A percentile compares a stretch with the other conserved stretches of the same genome.
Conservation (phyloP, 768 basidiomycete species). For the Termitomyces sp. region DNA sequence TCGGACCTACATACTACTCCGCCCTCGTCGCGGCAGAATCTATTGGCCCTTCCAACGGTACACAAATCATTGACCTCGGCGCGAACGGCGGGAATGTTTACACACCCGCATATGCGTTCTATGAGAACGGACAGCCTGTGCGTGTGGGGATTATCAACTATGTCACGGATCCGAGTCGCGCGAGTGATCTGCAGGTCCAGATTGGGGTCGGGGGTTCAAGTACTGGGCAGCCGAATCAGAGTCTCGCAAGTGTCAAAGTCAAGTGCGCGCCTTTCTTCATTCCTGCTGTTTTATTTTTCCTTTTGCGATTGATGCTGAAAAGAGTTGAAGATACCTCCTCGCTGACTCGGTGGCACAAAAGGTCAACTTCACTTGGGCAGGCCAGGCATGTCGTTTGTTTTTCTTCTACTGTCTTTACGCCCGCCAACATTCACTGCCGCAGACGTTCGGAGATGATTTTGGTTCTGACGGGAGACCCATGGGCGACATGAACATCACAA, state of each 20-base stretch:
- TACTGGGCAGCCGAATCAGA: constrained; percentile 28
- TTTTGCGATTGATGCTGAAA: background rate
- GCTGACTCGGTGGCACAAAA: constrained; percentile 47
- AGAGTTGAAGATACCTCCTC: constrained; percentile 39
- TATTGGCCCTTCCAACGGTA: constrained; percentile 52
- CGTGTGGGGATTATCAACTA: constrained; percentile 72
- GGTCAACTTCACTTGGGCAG: constrained; percentile 57
- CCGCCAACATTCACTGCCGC: background rate
- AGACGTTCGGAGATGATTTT: constrained; percentile 58
- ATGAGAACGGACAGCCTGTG: constrained; percentile 56
- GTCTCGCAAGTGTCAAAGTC: constrained; percentile 45
- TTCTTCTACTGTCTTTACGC: no score
- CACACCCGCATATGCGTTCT: constrained; percentile 69
- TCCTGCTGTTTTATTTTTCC: background rate
- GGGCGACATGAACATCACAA: constrained; percentile 45
- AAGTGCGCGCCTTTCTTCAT: constrained; percentile 34
- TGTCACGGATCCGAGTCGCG: constrained; percentile 53
- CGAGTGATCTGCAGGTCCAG: constrained; percentile 45
- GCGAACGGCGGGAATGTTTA: constrained; percentile 44
- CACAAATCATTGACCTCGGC: constrained; percentile 61
- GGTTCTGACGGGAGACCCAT: constrained; percentile 59
- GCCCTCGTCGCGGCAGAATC: constrained; percentile 65
- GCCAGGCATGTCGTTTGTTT: constrained; percentile 30
- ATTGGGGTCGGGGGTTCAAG: constrained; percentile 42
- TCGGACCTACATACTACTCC: constrained; percentile 74